Conservation (phyloP, 2,329 filamentous ascomycete species). For the Arthroderma sp. region DNA sequence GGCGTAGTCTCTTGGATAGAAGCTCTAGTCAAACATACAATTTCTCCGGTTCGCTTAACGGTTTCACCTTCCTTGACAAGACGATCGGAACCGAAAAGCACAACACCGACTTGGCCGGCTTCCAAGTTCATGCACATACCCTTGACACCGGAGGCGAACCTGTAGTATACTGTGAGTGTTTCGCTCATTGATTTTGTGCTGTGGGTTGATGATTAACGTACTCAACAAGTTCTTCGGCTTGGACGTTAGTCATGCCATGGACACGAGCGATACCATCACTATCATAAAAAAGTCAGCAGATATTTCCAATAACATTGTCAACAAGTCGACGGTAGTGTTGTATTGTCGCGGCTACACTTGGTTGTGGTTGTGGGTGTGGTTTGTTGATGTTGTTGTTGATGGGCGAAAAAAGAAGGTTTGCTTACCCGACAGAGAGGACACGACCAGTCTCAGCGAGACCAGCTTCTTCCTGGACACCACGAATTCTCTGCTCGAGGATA, state of each 20-base stretch:
- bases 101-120: conserved; percentile 99
- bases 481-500: conserved; percentile 98
- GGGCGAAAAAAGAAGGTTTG: conserved; percentile 30
- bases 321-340: conserved; percentile 10
- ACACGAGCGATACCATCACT: conserved; percentile 99
- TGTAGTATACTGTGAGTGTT: conserved; percentile 26
- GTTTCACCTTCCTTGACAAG: conserved; percentile 98
- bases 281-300: conserved; percentile 12
- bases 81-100: conserved; percentile 99
- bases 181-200: not conserved
- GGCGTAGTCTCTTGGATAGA: no score
- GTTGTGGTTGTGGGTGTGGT: conserved; percentile 16
- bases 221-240: conserved; percentile 99
- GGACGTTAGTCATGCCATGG: conserved; percentile 98
- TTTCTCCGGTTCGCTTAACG: conserved; percentile 98
- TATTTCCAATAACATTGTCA: no score
- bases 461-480: conserved; percentile 94
- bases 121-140: conserved; percentile 99
- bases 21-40: conserved; percentile 53
- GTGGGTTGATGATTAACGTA: conserved; percentile 44
- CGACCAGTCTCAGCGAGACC: conserved; percentile 95
- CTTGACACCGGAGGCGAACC: conserved; percentile 99
- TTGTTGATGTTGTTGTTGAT: conserved; percentile 11
- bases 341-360: conserved; percentile 19
- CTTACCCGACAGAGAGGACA: conserved; percentile 94